Percentiles rank a stretch among this genome's conserved stretches.
These are phyloP conservation scores for Phytophthora pluvialis DNA, from an alignment of 352 stramenopile genomes.

Conservation along the genomic window DNA sequence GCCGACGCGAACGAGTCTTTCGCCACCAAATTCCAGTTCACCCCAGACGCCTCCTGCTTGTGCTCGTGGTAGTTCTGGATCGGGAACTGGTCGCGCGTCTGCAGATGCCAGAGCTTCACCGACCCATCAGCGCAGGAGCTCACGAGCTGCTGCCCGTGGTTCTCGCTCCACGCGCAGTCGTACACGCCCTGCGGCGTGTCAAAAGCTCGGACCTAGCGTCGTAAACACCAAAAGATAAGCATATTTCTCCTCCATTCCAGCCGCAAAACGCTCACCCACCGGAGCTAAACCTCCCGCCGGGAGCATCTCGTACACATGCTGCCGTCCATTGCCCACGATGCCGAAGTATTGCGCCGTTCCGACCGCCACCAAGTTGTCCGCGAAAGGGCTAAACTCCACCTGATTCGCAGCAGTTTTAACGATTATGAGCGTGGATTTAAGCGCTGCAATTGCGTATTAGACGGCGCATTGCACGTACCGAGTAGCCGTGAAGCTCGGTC, in stretches of 20 bases:
- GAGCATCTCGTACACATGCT: slow-evolving; percentile 84
- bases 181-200: slow-evolving; percentile 91
- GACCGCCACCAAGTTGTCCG: slow-evolving; percentile 87
- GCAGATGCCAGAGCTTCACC: slow-evolving; percentile 92
- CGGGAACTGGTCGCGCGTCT: slow-evolving; percentile 87
- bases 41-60: slow-evolving; percentile 83
- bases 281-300: slow-evolving; percentile 65
- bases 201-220: slow-evolving; percentile 82
- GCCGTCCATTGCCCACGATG: slow-evolving; percentile 91
- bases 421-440: background rate
- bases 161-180: slow-evolving; percentile 92
- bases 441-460: background rate
- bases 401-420: slow-evolving; percentile 25
- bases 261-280: slow-evolving; percentile 32
- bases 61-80: slow-evolving; percentile 91
- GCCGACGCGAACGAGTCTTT: slow-evolving; percentile 89
- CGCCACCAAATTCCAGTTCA: slow-evolving; percentile 92
- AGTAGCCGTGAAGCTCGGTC: slow-evolving; percentile 76
- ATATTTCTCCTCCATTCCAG: background rate
- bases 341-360: slow-evolving; percentile 93
- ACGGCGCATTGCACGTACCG: slow-evolving; percentile 32
- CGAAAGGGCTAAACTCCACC: slow-evolving; percentile 93
- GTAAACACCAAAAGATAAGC: background rate
- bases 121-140: slow-evolving; percentile 87
- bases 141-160: slow-evolving; percentile 85